Percentiles rank a stretch among this genome's conserved stretches.
phyloP scores from a whole-genome alignment of 345 rosid genomes.

The Arabidopsis arenosa region DNA sequence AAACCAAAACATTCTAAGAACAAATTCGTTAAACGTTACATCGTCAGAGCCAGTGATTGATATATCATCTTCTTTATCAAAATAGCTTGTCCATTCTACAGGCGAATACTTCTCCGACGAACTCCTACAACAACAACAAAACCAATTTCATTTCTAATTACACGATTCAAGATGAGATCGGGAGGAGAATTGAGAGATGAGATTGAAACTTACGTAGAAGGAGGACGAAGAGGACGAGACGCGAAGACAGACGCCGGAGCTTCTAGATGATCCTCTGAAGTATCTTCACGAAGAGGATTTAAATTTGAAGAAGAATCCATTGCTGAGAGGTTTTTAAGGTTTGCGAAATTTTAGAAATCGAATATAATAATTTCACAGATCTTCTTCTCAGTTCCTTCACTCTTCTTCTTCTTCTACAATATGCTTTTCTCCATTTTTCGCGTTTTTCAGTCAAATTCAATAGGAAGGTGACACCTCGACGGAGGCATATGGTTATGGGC shows the following conservation, averaged over 20 bases:
- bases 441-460: constrained; percentile 12
- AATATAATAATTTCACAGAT: constrained; percentile 7
- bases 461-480: constrained; percentile 31
- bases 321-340: background rate
- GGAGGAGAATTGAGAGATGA: background rate
- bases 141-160: background rate
- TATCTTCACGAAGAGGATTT: constrained; percentile 60
- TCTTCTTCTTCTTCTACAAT: background rate
- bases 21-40: constrained; percentile 51
- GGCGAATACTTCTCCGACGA: constrained; percentile 67
- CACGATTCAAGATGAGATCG: background rate
- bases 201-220: constrained; percentile 55
- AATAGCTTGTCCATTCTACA: constrained; percentile 68
- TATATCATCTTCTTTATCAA: constrained; percentile 81
- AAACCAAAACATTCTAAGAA: constrained; percentile 5
- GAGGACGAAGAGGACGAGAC: constrained; percentile 64
- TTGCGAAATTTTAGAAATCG: background rate
- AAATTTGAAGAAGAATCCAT: constrained; percentile 61
- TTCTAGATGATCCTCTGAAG: constrained; percentile 39
- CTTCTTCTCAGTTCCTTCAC: constrained; percentile 23
- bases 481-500: background rate
- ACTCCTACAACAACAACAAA: constrained; percentile 48
- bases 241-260: constrained; percentile 61
- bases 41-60: constrained; percentile 66
- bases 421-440: constrained; percentile 7